These are phyloP conservation scores for Calonectria henricotiae DNA, from an alignment of 2,329 filamentous ascomycete genomes.

Conservation along the genomic window DNA sequence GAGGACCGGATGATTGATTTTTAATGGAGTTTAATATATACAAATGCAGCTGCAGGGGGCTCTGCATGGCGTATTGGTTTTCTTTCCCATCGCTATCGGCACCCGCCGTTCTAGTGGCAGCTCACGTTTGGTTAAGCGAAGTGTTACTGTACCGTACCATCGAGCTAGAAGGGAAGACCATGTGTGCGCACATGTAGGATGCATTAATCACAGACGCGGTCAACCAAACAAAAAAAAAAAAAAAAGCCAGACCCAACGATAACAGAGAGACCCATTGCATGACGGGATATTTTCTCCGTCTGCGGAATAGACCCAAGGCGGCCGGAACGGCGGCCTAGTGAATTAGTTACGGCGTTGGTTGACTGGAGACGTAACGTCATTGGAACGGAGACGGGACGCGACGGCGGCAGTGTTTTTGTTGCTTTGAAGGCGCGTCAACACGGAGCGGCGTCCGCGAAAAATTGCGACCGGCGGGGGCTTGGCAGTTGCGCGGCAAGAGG, in stretches of 20 bases:
- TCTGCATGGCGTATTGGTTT: conserved; percentile 25
- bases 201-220: conserved; percentile 11
- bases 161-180: conserved; percentile 22
- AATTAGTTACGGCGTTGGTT: conserved; percentile 12
- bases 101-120: conserved; percentile 30
- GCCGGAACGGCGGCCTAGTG: conserved; percentile 19
- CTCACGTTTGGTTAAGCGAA: background rate
- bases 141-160: conserved; percentile 19
- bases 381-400: conserved; percentile 16
- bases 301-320: conserved; percentile 1
- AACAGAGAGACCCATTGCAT: conserved; percentile 12
- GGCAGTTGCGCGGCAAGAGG: conserved; percentile 31
- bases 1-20: conserved; percentile 24
- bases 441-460: conserved; percentile 32
- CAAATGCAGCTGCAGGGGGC: conserved; percentile 31
- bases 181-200: conserved; percentile 21
- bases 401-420: conserved; percentile 1
- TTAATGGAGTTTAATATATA: conserved; percentile 21
- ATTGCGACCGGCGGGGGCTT: conserved; percentile 30
- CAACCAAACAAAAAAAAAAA: conserved; percentile 13
- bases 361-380: conserved; percentile 23
- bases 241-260: background rate
- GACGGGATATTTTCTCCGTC: conserved; percentile 7
- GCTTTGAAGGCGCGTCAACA: conserved; percentile 2
- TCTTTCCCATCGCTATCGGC: background rate